A percentile compares a stretch with the other conserved stretches of the same genome.
Conservation (phyloP, 805 yeast species). For the Sungouiella blattae region DNA sequence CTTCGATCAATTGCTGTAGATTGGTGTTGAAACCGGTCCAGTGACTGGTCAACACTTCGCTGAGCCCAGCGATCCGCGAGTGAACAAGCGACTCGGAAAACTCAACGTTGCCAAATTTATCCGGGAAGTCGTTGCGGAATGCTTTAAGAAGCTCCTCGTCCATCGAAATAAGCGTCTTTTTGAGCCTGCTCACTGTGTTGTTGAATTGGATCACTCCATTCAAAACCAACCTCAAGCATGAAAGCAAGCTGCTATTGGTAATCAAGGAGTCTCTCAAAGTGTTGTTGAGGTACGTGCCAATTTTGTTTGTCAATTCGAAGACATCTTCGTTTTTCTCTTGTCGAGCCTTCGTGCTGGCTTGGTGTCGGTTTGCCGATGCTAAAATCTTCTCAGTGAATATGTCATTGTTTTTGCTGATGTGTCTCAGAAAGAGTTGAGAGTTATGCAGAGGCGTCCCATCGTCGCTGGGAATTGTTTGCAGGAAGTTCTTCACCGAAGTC, state of each 20-base stretch:
- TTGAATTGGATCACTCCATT: conserved; percentile 47
- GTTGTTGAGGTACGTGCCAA: conserved; percentile 59
- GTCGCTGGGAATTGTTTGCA: too few relatives aligned
- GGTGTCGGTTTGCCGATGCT: conserved; percentile 7
- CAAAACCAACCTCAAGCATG: conserved; percentile 43
- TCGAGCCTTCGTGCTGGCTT: conserved; percentile 3
- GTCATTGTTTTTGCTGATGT: conserved; percentile 17
- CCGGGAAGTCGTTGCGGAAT: conserved; percentile 23
- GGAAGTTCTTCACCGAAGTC: background rate
- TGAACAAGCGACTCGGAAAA: conserved; percentile 34
- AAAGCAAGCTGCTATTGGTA: conserved; percentile 54
- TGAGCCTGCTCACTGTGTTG: conserved; percentile 47
- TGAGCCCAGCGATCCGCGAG: conserved; percentile 10
- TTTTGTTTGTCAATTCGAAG: conserved; percentile 34
- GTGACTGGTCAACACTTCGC: conserved; percentile 15
- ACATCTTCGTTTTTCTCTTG: conserved; percentile 8
- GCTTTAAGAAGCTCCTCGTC: conserved; percentile 44
- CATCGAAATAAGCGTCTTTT: conserved; percentile 49
- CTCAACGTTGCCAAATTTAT: conserved; percentile 33
- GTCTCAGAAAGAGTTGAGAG: background rate
- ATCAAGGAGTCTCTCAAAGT: conserved; percentile 64
- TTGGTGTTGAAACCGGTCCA: conserved; percentile 14
- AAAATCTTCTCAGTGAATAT: conserved; percentile 22
- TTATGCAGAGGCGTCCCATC: too few relatives aligned
- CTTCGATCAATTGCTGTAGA: conserved; percentile 8